These are phyloP conservation scores for Podospora didyma DNA, from an alignment of 495 filamentous ascomycete genomes.

Conservation along the genomic window DNA sequence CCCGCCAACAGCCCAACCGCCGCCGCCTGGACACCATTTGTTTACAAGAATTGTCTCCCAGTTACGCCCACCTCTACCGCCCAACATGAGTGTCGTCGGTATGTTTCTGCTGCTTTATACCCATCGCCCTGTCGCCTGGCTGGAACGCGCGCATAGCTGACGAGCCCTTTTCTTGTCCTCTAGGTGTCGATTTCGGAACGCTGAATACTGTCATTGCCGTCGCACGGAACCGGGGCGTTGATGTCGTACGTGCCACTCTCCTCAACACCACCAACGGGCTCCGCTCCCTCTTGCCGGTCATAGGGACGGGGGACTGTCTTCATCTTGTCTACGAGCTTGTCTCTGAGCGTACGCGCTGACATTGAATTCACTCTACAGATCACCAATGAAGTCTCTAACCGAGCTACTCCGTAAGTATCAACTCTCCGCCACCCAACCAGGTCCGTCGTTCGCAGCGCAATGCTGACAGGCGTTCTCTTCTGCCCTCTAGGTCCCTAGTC, in stretches of 20 bases:
- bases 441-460: not conserved
- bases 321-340: not conserved
- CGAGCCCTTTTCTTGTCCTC: not conserved
- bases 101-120: conserved; percentile 13
- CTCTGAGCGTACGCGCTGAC: conserved; percentile 7
- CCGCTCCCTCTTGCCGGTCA: no score
- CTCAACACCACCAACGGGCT: not conserved
- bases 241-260: conserved; percentile 75
- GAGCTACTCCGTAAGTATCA: conserved; percentile 85
- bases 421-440: not conserved
- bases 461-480: not conserved
- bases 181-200: conserved; percentile 91
- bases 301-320: no score
- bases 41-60: conserved; percentile 22
- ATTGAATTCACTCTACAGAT: conserved; percentile 52
- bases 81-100: conserved; percentile 50
- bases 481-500: conserved; percentile 72
- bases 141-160: conserved; percentile 13
- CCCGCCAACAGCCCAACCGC: not conserved
- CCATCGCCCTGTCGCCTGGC: not conserved
- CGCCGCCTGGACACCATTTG: conserved; percentile 6
- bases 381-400: conserved; percentile 98
- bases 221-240: conserved; percentile 94
- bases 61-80: conserved; percentile 23
- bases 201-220: conserved; percentile 97